These are phyloP conservation scores for Fusarium sacchari DNA, from an alignment of 2,329 filamentous ascomycete species.

Conservation along the genomic window DNA sequence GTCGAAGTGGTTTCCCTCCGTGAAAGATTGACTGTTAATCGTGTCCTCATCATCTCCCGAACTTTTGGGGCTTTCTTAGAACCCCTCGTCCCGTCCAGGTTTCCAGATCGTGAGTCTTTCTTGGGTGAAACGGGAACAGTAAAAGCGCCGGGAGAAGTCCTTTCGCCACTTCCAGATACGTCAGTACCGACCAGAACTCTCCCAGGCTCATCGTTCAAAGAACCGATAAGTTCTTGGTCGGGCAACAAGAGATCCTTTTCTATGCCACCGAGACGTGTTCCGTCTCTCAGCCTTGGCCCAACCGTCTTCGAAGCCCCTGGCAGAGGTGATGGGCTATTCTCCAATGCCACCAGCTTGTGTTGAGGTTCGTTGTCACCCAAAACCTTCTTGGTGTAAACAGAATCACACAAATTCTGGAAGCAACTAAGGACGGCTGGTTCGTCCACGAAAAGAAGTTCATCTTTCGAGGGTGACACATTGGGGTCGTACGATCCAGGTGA, in stretches of 20 bases:
- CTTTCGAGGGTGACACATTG: constrained; percentile 77
- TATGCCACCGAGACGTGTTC: background rate
- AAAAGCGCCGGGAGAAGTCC: background rate
- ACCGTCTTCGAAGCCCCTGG: background rate
- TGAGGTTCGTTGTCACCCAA: background rate
- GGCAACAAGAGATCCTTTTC: background rate
- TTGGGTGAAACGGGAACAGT: background rate
- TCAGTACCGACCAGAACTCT: background rate
- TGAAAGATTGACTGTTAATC: constrained; percentile 47
- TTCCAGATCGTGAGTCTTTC: background rate
- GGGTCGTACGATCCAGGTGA: constrained; percentile 72
- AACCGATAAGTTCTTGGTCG: constrained; percentile 18
- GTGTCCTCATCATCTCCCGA: constrained; percentile 43
- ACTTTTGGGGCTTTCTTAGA: constrained; percentile 1
- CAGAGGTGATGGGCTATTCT: background rate
- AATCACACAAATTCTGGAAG: constrained; percentile 57
- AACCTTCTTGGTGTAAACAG: constrained; percentile 48
- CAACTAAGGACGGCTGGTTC: constrained; percentile 56
- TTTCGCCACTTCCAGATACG: background rate
- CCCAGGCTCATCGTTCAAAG: constrained; percentile 16
- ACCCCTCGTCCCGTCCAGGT: background rate
- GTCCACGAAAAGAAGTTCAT: constrained; percentile 75
- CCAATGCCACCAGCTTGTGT: background rate
- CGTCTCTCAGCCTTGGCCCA: background rate
- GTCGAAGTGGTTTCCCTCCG: constrained; percentile 47